A percentile compares a stretch with the other conserved stretches of the same genome.
Conservation (phyloP, 441 rosid genomes). For the Eugenia klotzschiana region DNA sequence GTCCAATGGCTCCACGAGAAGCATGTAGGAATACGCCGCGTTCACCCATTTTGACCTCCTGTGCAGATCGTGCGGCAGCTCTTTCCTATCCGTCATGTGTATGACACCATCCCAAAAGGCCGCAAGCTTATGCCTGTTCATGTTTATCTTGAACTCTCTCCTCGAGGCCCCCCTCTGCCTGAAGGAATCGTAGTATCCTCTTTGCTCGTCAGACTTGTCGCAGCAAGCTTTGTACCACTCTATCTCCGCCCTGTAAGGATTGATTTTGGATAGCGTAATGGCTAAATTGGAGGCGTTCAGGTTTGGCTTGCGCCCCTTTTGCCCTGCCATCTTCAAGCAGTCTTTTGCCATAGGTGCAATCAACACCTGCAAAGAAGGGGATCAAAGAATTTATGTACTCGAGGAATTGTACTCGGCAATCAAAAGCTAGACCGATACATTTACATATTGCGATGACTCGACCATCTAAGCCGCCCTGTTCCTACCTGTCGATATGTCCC, state of each 20-base stretch:
- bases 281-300: slow-evolving; percentile 44
- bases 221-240: slow-evolving; percentile 57
- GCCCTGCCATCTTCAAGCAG: slow-evolving; percentile 31
- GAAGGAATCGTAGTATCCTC: slow-evolving; percentile 70
- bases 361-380: slow-evolving; percentile 15
- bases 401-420: not conserved
- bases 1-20: slow-evolving; percentile 71
- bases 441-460: not conserved
- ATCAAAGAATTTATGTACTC: not conserved
- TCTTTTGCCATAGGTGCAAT: slow-evolving; percentile 21
- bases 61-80: slow-evolving; percentile 56
- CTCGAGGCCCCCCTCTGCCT: slow-evolving; percentile 27
- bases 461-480: no score
- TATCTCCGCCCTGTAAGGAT: slow-evolving; percentile 38
- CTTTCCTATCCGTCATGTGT: slow-evolving; percentile 38
- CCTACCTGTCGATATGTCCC: slow-evolving; percentile 32
- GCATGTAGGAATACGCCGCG: slow-evolving; percentile 43
- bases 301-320: slow-evolving; percentile 29
- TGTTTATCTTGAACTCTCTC: slow-evolving; percentile 34
- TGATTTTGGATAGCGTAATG: slow-evolving; percentile 27
- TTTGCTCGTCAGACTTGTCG: slow-evolving; percentile 32
- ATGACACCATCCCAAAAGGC: slow-evolving; percentile 49
- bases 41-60: slow-evolving; percentile 43
- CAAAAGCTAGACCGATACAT: not conserved
- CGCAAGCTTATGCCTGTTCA: slow-evolving; percentile 44